phyloP scores from a whole-genome alignment of 164 flowering plant genomes.

The Vitis riparia region DNA sequence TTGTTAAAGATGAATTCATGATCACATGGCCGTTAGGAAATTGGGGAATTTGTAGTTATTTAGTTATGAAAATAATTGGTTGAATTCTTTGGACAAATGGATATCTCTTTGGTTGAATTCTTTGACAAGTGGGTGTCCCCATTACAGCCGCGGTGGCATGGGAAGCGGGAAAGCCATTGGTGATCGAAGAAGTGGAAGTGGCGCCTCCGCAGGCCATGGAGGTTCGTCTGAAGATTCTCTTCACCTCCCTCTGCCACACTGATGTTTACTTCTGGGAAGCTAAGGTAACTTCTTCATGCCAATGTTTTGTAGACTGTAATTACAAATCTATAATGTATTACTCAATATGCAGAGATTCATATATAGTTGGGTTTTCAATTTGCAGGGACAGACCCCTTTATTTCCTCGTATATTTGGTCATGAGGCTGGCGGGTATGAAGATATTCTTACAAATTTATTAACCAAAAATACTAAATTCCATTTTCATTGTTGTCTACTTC shows the following conservation, averaged over 20 bases:
- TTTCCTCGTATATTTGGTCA: slow-evolving; percentile 47
- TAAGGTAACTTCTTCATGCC: slow-evolving; percentile 22
- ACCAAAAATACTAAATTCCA: too few species aligned
- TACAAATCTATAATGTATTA: too few species aligned
- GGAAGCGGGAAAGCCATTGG: slow-evolving; percentile 57
- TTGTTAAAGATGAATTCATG: too few species aligned
- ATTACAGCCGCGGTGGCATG: slow-evolving; percentile 55
- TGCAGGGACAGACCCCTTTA: slow-evolving; percentile 41
- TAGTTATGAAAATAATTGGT: neutral
- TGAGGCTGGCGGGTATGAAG: slow-evolving; percentile 41
- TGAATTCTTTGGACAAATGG: neutral
- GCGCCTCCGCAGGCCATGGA: slow-evolving; percentile 47
- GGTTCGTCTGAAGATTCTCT: slow-evolving; percentile 46
- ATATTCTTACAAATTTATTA: too few species aligned
- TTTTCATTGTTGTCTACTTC: neutral
- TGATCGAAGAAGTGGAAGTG: slow-evolving; percentile 55
- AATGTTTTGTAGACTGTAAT: neutral
- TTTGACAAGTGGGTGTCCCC: neutral
- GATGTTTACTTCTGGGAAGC: slow-evolving; percentile 60
- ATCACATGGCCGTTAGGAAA: too few species aligned
- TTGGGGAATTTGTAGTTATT: too few species aligned
- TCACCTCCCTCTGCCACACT: slow-evolving; percentile 54
- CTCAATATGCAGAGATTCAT: too few species aligned
- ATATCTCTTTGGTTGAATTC: neutral
- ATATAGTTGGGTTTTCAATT: too few species aligned